Conservation (phyloP, 306 rosid species). For the Dicorynia guianensis region DNA sequence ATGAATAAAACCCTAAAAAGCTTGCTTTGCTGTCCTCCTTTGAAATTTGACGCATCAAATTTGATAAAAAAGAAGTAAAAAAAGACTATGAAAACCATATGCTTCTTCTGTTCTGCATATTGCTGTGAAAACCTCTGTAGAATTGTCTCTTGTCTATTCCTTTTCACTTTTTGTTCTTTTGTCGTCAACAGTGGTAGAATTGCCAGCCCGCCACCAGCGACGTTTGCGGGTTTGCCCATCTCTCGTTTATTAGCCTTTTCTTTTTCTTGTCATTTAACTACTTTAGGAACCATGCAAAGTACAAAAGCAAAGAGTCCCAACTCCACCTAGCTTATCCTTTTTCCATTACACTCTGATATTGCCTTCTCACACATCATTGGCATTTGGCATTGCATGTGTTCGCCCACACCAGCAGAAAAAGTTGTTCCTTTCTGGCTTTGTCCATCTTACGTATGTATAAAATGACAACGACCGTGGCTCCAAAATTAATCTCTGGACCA, state of each 20-base stretch:
- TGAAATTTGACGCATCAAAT: slow-evolving; percentile 12
- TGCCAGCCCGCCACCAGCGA: slow-evolving; percentile 20
- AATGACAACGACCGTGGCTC: not conserved
- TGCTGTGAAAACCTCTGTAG: slow-evolving; percentile 29
- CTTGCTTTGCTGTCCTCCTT: slow-evolving; percentile 26
- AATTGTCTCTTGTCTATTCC: slow-evolving; percentile 36
- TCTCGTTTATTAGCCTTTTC: slow-evolving; percentile 24
- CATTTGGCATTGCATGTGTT: slow-evolving; percentile 11
- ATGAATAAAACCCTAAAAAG: not conserved
- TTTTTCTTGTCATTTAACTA: slow-evolving; percentile 1
- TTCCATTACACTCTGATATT: not conserved
- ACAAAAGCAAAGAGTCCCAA: slow-evolving; percentile 34
- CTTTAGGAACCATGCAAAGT: slow-evolving; percentile 23
- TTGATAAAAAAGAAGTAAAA: not conserved
- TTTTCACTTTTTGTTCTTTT: slow-evolving; percentile 22
- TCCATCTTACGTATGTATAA: not conserved
- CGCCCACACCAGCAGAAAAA: too few relatives aligned
- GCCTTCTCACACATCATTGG: slow-evolving; percentile 29
- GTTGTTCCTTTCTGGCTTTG: not conserved
- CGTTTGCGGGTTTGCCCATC: slow-evolving; percentile 35
- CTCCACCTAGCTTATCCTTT: not conserved
- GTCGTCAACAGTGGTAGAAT: slow-evolving; percentile 13
- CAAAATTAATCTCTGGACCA: not conserved
- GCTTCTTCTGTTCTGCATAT: not conserved
- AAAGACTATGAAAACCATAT: too few relatives aligned